Evolutionary conservation across 305 asterid genomes (phyloP).

Genomic region (Petunia hybrid): DNA sequence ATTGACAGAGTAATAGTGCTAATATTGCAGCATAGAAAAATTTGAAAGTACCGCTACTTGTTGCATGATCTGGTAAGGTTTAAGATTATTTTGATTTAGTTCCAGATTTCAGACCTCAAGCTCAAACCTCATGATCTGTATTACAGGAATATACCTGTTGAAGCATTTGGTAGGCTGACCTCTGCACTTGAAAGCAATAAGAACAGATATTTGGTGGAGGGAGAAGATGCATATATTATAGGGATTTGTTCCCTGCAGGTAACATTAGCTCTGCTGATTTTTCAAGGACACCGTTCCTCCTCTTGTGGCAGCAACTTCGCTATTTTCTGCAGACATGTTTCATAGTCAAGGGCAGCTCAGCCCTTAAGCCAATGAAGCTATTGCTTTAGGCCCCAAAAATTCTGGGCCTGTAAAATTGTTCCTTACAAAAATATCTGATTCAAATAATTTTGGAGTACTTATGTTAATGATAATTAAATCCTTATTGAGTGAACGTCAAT

Average conservation of each 20-base stretch:
- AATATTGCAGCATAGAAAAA: slow-evolving; percentile 5
- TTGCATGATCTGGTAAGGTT: slow-evolving; percentile 24
- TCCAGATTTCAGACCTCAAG: slow-evolving; percentile 7
- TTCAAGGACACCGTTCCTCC: slow-evolving; percentile 2
- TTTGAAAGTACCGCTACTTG: neutral
- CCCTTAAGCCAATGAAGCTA: no score
- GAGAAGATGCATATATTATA: neutral
- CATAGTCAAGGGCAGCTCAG: no score
- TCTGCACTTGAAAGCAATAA: slow-evolving; percentile 3
- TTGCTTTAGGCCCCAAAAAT: no score
- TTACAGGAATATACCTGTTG: slow-evolving; percentile 13
- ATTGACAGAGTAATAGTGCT: neutral
- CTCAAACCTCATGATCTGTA: slow-evolving; percentile 9
- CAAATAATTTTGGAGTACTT: no score
- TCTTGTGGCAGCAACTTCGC: slow-evolving; percentile 6
- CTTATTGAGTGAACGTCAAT: no score
- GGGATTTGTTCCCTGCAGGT: slow-evolving; percentile 24
- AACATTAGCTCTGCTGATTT: slow-evolving; percentile 1
- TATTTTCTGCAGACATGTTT: slow-evolving; percentile 26
- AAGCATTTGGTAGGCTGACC: slow-evolving; percentile 21
- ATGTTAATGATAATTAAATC: no score
- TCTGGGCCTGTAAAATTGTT: no score
- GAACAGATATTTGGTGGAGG: slow-evolving; percentile 9
- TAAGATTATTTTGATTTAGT: slow-evolving; percentile 3
- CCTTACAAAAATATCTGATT: no score